Evolutionary conservation across 495 filamentous ascomycete genomes (phyloP).

Genomic region (Penicillium mononematosum): DNA sequence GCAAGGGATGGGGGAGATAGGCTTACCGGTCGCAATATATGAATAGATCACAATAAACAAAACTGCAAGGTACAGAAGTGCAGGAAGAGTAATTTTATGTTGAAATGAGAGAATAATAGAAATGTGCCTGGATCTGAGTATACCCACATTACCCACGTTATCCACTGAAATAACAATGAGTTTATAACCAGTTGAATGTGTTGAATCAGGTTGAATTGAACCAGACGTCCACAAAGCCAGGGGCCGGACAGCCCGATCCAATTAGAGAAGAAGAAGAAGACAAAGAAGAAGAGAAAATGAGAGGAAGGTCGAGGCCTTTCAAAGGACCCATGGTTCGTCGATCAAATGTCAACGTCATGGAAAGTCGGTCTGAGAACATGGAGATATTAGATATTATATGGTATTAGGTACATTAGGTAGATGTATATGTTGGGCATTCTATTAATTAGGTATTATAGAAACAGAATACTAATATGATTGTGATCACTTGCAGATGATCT

Average conservation of each 20-base stretch:
- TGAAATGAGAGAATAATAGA: slow-evolving; percentile 1
- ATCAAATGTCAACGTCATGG: slow-evolving; percentile 4
- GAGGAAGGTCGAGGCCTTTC: background rate
- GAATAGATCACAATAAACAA: slow-evolving; percentile 6
- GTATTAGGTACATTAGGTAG: too few relatives aligned
- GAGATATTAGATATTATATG: too few relatives aligned
- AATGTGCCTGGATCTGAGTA: slow-evolving; percentile 15
- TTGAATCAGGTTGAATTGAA: background rate
- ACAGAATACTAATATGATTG: too few relatives aligned
- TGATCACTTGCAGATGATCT: slow-evolving; percentile 5
- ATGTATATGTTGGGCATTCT: too few relatives aligned
- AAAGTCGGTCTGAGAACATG: slow-evolving; percentile 1
- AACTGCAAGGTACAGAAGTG: slow-evolving; percentile 6
- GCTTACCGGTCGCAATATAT: background rate
- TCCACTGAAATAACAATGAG: background rate
- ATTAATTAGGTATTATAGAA: too few relatives aligned
- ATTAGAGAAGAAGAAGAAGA: background rate
- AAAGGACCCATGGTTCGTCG: slow-evolving; percentile 7
- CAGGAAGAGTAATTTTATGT: background rate
- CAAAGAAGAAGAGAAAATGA: background rate
- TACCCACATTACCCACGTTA: slow-evolving; percentile 18
- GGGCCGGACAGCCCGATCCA: background rate
- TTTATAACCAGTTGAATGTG: background rate
- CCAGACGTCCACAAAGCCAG: slow-evolving; percentile 3
- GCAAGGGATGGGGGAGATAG: slow-evolving; percentile 9